Conservation (phyloP, 2,329 filamentous ascomycete species). For the Clonostachys chloroleuca region DNA sequence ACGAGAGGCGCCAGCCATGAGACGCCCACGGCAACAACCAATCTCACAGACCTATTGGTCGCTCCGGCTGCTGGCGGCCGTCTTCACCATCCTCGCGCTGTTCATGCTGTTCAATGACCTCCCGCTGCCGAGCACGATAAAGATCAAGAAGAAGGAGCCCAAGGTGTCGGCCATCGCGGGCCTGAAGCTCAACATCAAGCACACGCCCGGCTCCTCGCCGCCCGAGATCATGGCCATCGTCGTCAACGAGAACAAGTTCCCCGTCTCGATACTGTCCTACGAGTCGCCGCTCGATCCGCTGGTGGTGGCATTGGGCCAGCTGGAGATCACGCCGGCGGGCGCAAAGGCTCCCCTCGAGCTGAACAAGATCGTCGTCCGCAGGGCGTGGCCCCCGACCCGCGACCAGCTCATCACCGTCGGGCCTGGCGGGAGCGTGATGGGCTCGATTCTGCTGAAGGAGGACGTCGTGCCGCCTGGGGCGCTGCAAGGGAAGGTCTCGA, state of each 20-base stretch:
- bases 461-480: constrained; percentile 24
- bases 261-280: constrained; percentile 36
- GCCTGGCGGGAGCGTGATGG: constrained; percentile 24
- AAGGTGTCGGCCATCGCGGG: constrained; percentile 6
- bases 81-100: too few species aligned
- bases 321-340: constrained; percentile 29
- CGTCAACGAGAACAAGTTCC: constrained; percentile 28
- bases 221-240: constrained; percentile 28
- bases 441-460: constrained; percentile 28
- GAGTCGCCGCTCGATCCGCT: constrained; percentile 37
- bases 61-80: too few species aligned
- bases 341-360: constrained; percentile 25
- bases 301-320: constrained; percentile 32
- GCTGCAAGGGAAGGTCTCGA: constrained; percentile 21
- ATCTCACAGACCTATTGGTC: too few species aligned
- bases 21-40: too few species aligned
- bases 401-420: constrained; percentile 31
- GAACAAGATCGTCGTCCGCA: constrained; percentile 26
- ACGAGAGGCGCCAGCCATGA: too few species aligned
- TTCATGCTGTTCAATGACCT: too few species aligned
- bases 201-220: constrained; percentile 20
- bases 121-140: too few species aligned
- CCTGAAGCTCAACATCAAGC: constrained; percentile 25
- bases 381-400: constrained; percentile 31
- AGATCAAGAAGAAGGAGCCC: too few species aligned